Percentiles rank a stretch among this genome's conserved stretches.
These are phyloP conservation scores for Candida awuae DNA, from an alignment of 805 yeast species.

Conservation along the genomic window DNA sequence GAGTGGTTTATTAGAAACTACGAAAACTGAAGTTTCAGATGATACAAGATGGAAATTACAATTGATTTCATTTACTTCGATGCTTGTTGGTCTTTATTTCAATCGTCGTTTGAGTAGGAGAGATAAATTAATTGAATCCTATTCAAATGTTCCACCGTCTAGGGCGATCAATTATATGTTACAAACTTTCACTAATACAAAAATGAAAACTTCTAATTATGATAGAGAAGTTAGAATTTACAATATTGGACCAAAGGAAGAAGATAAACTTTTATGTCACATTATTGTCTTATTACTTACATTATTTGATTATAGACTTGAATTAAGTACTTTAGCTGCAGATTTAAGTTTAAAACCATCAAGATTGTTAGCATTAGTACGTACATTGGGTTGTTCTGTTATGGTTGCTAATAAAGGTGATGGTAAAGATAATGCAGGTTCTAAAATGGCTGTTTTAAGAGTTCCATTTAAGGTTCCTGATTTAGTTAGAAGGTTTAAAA, in stretches of 20 bases:
- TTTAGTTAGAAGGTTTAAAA: conserved; percentile 9
- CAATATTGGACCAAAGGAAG: conserved; percentile 77
- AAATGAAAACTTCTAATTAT: conserved; percentile 44
- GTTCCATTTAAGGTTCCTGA: conserved; percentile 91
- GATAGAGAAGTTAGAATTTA: conserved; percentile 40
- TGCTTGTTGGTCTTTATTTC: conserved; percentile 71
- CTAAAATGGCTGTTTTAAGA: conserved; percentile 73
- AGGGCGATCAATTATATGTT: conserved; percentile 62
- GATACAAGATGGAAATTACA: conserved; percentile 45
- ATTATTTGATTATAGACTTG: conserved; percentile 66
- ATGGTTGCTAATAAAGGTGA: conserved; percentile 66
- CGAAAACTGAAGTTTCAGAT: neutral
- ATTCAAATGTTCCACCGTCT: conserved; percentile 74
- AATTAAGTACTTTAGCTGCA: conserved; percentile 72
- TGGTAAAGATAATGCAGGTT: conserved; percentile 57
- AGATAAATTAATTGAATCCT: conserved; percentile 47
- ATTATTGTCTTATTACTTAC: conserved; percentile 66
- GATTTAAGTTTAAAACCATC: conserved; percentile 79
- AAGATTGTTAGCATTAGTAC: conserved; percentile 57
- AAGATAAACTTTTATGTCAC: conserved; percentile 78
- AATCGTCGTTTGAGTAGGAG: conserved; percentile 61
- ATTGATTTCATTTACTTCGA: conserved; percentile 70
- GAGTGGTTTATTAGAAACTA: neutral
- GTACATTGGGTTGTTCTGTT: conserved; percentile 73
- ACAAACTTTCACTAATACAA: conserved; percentile 60